phyloP scores from a whole-genome alignment of 2,329 filamentous ascomycete species.

The Thyridium curvatum region DNA sequence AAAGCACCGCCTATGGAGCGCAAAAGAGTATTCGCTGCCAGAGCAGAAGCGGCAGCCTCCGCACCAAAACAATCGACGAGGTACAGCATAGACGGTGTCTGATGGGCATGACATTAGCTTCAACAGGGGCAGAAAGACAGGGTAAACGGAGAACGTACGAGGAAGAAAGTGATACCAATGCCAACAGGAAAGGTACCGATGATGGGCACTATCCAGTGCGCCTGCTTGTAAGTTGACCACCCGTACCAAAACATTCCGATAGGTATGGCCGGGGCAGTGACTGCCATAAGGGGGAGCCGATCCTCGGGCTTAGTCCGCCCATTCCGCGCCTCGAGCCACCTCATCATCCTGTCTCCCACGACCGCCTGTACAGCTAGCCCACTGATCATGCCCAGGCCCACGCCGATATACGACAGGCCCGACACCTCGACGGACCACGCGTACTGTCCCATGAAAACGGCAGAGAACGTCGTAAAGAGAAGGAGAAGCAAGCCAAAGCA shows the following conservation, averaged over 20 bases:
- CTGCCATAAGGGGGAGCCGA: conserved; percentile 23
- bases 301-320: no score
- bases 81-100: conserved; percentile 24
- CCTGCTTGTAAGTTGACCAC: conserved; percentile 37
- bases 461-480: conserved; percentile 47
- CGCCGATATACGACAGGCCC: conserved; percentile 50
- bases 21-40: conserved; percentile 51
- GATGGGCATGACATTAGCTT: background rate
- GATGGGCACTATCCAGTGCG: conserved; percentile 48
- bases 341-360: no score
- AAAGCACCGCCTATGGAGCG: conserved; percentile 42
- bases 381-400: conserved; percentile 37
- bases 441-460: conserved; percentile 45
- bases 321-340: no score
- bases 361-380: conserved; percentile 18
- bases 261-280: conserved; percentile 31
- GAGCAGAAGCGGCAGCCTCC: conserved; percentile 46
- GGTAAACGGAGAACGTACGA: no score
- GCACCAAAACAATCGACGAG: conserved; percentile 49
- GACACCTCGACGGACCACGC: conserved; percentile 36
- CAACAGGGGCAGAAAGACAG: no score
- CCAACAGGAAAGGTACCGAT: conserved; percentile 36
- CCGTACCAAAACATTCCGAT: conserved; percentile 45
- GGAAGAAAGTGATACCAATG: conserved; percentile 27
- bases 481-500: conserved; percentile 51